Evolutionary conservation across 495 filamentous ascomycete species (phyloP), one percentile per base, ranked within the genome.

Genomic region (Niebla homalea): DNA sequence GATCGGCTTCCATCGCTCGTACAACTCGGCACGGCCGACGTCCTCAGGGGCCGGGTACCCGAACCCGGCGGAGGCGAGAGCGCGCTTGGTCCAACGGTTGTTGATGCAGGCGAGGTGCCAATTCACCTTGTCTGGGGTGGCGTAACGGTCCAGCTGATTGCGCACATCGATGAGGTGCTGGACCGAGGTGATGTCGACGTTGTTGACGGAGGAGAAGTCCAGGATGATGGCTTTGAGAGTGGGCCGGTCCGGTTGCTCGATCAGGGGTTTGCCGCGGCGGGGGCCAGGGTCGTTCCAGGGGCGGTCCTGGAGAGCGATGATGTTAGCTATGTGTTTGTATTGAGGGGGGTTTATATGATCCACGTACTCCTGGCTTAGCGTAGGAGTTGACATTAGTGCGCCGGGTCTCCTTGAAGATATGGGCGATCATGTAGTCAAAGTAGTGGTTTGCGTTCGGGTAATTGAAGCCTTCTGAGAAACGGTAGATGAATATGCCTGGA

Each of bases 51-150:
- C 76, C 3, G 90, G 88, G 66, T 82, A 94, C 1, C 92, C 92
- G 66, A 98, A 98, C 32, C 93, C 92, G 12, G 86, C 93, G 16
- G 84, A 76, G n/a, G 82, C 83, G 19, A 98, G 82, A 14, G 85
- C 92, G 15, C 92, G 85, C 69, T 97, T 98, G 29, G 92, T 92
- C 92, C 92, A 98, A 51, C 89, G 81, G 71, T 94, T 97, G 71
- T 81, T 90, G 72, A 98, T 85, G 67, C 83, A 83, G 12, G 89
- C 87, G 54, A 98, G 83, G 64, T 98, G 92, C 89, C 92, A 97
- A 60, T 98, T 88, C 5, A 98, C 89, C 6, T 77, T 70, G 11
- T 89, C 83, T 0, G 92, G 92, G 0, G 83, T 66, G 15, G 87
- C 77, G 62, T 95, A 94, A 14, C 81, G 76, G 64, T 97, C 92